Evolutionary conservation across 164 flowering plant species (phyloP), one percentile per base, ranked within the genome.

Genomic region (Santalum album): DNA sequence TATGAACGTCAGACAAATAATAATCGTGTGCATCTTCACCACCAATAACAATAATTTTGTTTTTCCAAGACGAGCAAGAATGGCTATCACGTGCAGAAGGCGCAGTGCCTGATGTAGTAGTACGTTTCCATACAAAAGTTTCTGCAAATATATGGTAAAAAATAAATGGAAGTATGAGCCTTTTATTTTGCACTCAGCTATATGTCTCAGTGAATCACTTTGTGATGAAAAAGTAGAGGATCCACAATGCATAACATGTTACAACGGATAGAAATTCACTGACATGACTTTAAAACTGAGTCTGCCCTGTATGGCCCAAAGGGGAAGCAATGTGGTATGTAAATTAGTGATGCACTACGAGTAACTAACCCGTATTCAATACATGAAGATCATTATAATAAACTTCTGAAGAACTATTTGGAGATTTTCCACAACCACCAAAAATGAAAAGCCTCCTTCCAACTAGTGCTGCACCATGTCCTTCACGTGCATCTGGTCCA

Each of bases 41-140:
- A 62, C 95, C 97, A 61, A 94, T 68, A 46, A 94, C 86, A 63
- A 89, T 75, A 45, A 89, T 55, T 66, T 77, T 82, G 72, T 82
- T 82, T 64, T 65, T 81, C 95, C 96, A 89, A 47, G 96, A 78
- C 53, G 95, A 85, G 63, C 96, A 94, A n/a, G 88, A 75, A 68
- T 94, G 99, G 67, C 96, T 87, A 72, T 82, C 95, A 35, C 99
- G 91, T 12, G 90, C 78, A 58, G 92, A 77, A 52, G 99, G 97
- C 38, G 87, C 86, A 47, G 56, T 75, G 51, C 99, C 96, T 29
- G 84, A 71, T 63, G 99, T 80, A 17, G 63, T 29, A 51, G 81
- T 84, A 40, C 66, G 76, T 60, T 79, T 78, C 99, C 99, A 94
- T 18, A 76, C 73, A 56, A 87, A 75, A 7, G 82, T 81, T 74